Percentiles rank a stretch among this genome's conserved stretches.
These are phyloP conservation scores for Knufia petricola DNA, from an alignment of 2,329 filamentous ascomycete species.

Conservation along the genomic window DNA sequence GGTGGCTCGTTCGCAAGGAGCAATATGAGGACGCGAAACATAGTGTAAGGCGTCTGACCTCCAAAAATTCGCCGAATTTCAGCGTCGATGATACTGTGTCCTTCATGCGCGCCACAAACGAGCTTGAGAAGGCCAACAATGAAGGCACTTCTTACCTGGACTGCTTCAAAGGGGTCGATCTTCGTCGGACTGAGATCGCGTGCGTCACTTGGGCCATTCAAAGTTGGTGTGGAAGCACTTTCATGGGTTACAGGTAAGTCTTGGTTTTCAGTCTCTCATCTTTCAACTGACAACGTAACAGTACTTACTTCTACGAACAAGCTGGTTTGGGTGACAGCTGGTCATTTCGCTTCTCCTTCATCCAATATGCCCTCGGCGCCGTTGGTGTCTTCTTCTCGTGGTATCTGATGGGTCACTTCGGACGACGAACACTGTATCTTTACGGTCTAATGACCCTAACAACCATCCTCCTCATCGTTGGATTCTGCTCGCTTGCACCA, in stretches of 20 bases:
- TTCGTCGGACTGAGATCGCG: conserved; percentile 36
- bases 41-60: too few species aligned
- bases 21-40: too few species aligned
- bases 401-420: conserved; percentile 33
- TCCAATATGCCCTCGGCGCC: conserved; percentile 33
- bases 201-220: conserved; percentile 34
- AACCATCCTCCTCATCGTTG: conserved; percentile 29
- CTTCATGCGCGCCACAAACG: too few species aligned
- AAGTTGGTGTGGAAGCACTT: conserved; percentile 31
- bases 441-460: conserved; percentile 33
- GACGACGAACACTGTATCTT: conserved; percentile 35
- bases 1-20: too few species aligned
- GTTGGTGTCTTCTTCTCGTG: conserved; percentile 34
- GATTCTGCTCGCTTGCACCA: conserved; percentile 25
- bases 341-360: conserved; percentile 34
- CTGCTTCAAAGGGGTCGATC: conserved; percentile 35
- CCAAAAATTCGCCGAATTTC: too few species aligned
- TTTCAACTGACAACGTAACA: conserved; percentile 31
- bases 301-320: conserved; percentile 32
- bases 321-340: conserved; percentile 31
- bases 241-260: too few species aligned
- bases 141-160: conserved; percentile 26
- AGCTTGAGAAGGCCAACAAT: conserved; percentile 22
- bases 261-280: too few species aligned
- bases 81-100: too few species aligned